Conservation (phyloP, 2,329 filamentous ascomycete genomes). For the Bisporella sp. region DNA sequence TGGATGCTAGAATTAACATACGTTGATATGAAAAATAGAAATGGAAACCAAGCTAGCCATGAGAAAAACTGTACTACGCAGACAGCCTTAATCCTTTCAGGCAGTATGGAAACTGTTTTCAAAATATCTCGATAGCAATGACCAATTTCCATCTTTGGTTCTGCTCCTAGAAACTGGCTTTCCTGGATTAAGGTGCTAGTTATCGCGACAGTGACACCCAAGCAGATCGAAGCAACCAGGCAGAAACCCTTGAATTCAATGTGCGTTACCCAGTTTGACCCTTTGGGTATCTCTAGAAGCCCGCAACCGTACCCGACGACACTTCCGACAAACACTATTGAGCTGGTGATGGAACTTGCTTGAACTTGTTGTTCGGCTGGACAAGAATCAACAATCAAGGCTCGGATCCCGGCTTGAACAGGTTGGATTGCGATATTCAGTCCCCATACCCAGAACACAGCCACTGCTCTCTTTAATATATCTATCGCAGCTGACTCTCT, state of each 20-base stretch:
- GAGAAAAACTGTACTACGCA: conserved; percentile 79
- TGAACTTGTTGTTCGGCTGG: too few species aligned
- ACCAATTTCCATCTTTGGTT: conserved; percentile 53
- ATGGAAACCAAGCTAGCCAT: conserved; percentile 94
- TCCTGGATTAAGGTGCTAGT: conserved; percentile 67
- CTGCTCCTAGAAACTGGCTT: conserved; percentile 66
- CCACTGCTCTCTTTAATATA: too few species aligned
- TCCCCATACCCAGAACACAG: too few species aligned
- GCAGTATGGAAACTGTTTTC: conserved; percentile 68
- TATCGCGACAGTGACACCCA: conserved; percentile 61
- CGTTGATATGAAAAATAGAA: conserved; percentile 91
- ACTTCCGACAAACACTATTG: conserved; percentile 80
- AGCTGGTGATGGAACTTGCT: conserved; percentile 90
- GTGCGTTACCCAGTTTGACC: conserved; percentile 72
- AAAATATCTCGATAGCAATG: conserved; percentile 76
- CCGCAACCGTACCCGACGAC: conserved; percentile 86
- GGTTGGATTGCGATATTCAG: too few species aligned
- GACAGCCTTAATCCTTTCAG: conserved; percentile 73
- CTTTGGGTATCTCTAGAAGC: conserved; percentile 68
- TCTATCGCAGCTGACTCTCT: too few species aligned
- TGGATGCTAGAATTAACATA: conserved; percentile 73
- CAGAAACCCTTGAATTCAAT: conserved; percentile 93
- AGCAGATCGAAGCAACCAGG: conserved; percentile 70
- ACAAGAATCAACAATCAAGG: too few species aligned
- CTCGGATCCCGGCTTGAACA: too few species aligned